Base-by-base conservation (phyloP, 306 rosid species). In the Prunus mongolica region DNA sequence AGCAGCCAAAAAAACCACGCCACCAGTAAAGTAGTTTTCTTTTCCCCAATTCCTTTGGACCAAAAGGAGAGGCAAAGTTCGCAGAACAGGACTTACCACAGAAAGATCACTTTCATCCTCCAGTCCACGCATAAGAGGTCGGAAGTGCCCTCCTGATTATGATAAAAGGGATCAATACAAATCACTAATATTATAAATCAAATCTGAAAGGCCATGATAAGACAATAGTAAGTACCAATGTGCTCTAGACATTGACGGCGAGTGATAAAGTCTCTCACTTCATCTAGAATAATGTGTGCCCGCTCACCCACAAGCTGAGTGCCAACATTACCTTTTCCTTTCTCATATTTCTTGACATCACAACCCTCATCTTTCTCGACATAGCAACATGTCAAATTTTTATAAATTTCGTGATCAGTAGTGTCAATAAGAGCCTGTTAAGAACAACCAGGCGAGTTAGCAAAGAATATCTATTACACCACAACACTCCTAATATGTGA, bases 291-390 rank as follows among this genome's bases (percentile, higher is more conserved):
- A 74, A 88, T 89, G 58, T 85, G 79, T 69, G 98, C 97, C 87
- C 97, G 90, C 85, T 89, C 97, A 82, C 90, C 88, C 75, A 89
- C 85, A 80, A 89, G 96, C 77, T 85, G 92, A 71, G 98, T 95
- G 71, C 90, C 97, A 81, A 95, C 96, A 79, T 76, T 89, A 76
- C 98, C 97, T 84, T 88, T 92, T 69, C 82, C 93, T 81, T 88
- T 89, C 69, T 78, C 90, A 75, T 68, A 77, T 79, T 82, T 34
- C 6, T 34, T 34, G 41, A 5, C 41, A 6, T 34, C 41, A 1
- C 41, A 34, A 34, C 41, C 6, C 41, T 34, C 41, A 34, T 34
- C 41, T 34, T 34, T 89, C 79, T 83, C 87, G 52, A 83, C 86
- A 69, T 81, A 87, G 82, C 90, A 85, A 82, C 92, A 86, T 38